Evolutionary conservation across 352 stramenopile species (phyloP), one percentile per base, ranked within the genome.

Genomic region (Phytophthora pluvialis): DNA sequence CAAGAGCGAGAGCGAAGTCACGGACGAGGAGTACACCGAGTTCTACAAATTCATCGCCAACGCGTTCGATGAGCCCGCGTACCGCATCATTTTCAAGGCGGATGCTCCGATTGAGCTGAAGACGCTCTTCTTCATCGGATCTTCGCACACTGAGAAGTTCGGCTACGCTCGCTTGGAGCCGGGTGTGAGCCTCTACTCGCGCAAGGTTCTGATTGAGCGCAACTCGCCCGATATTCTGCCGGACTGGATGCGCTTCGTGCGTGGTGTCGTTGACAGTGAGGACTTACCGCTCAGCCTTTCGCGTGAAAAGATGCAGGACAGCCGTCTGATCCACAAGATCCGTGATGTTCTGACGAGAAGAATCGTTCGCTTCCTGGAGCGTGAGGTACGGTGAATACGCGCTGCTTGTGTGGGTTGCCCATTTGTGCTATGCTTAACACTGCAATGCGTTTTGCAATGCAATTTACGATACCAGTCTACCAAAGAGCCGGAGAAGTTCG

Each of bases 251-350:
- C 84, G 88, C 13, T 97, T 94, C 45, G 83, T 97, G 64, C 86
- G 84, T 52, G 86, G 89, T 73, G 89, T 94, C 13, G 89, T 96
- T 28, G 98, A 99, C 86, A 98, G 89, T 32, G 98, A 99, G 72
- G 98, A 99, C 69, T 82, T 99, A 18, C 98, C 98, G n/a, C 85
- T 99, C 32, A 98, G 90, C 62, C 85, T 99, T 59, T 99, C 97
- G 35, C 91, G 98, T 68, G 98, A 99, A 78, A 99, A 98, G 77
- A 97, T 99, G 74, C 98, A 99, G 79, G 98, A 99, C 89, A 97
- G 93, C 32, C 88, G 89, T 11, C 68, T 99, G 28, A 94, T 99
- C 51, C 73, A 83, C 43, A 99, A 99, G 75, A 96, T 99, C 54
- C 91, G 94, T 54, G 96, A 98, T 59, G 97, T 98, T 9, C 66